These are phyloP conservation scores for Colletotrichum phormii DNA, from an alignment of 2,329 filamentous ascomycete genomes.

Conservation along the genomic window DNA sequence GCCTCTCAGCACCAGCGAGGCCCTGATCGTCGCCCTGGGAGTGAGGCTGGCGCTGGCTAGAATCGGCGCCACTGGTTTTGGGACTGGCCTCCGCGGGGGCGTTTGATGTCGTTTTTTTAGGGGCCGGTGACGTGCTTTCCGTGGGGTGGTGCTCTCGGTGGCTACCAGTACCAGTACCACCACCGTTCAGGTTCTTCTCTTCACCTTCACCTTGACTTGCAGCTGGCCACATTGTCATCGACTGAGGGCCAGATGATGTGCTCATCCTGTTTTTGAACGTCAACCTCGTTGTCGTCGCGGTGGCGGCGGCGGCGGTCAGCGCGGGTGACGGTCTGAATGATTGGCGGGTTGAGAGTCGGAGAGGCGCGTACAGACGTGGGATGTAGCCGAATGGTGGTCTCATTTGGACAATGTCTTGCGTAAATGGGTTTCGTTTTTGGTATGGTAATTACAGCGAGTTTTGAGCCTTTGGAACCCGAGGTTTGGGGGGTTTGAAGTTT, in stretches of 20 bases:
- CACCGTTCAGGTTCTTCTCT: background rate
- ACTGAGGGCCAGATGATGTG: slow-evolving; percentile 31
- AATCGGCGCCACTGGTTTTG: slow-evolving; percentile 13
- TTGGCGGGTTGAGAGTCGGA: slow-evolving; percentile 17
- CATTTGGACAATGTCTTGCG: slow-evolving; percentile 15
- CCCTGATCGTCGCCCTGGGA: background rate
- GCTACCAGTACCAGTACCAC: background rate
- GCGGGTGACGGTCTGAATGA: slow-evolving; percentile 24
- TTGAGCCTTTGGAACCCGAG: slow-evolving; percentile 6
- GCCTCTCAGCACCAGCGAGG: background rate
- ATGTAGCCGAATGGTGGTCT: slow-evolving; percentile 12
- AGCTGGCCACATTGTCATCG: background rate
- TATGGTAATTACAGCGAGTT: slow-evolving; percentile 1
- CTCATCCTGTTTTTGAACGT: slow-evolving; percentile 19
- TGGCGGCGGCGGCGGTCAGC: slow-evolving; percentile 15
- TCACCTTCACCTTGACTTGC: background rate
- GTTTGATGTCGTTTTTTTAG: slow-evolving; percentile 32
- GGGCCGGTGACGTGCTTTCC: slow-evolving; percentile 36
- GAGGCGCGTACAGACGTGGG: slow-evolving; percentile 23
- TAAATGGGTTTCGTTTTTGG: background rate
- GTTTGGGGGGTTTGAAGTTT: background rate
- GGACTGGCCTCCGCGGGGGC: slow-evolving; percentile 12
- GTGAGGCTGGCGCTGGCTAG: slow-evolving; percentile 30
- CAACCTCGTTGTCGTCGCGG: slow-evolving; percentile 8
- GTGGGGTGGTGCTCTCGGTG: slow-evolving; percentile 34